Conservation (phyloP, 2,329 filamentous ascomycete species). For the Cercospora berteroae region DNA sequence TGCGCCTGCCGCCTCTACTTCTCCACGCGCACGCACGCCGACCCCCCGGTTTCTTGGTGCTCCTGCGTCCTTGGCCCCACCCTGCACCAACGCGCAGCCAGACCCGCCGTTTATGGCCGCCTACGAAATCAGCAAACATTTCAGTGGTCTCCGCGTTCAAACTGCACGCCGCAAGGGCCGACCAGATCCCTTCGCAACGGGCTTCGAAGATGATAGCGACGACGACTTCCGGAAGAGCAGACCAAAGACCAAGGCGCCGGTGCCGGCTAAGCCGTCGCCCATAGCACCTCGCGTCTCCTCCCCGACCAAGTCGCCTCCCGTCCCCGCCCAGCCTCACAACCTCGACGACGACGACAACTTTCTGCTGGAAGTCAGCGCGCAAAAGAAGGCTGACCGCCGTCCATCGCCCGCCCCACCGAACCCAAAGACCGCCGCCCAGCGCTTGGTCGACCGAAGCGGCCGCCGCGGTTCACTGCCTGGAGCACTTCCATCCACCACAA, state of each 20-base stretch:
- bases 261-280: conserved; percentile 23
- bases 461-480: conserved; percentile 28
- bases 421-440: conserved; percentile 17
- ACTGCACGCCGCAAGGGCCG: conserved; percentile 32
- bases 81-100: background rate
- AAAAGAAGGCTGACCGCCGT: conserved; percentile 28
- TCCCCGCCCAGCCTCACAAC: conserved; percentile 24
- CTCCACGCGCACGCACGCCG: background rate
- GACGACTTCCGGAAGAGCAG: conserved; percentile 28
- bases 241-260: conserved; percentile 28
- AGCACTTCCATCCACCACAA: conserved; percentile 15
- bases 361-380: conserved; percentile 26
- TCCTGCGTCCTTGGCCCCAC: background rate
- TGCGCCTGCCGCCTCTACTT: background rate
- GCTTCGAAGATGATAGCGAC: conserved; percentile 38
- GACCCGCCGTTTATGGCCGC: conserved; percentile 32
- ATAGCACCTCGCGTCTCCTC: conserved; percentile 11
- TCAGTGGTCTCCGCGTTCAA: conserved; percentile 35
- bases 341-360: conserved; percentile 36
- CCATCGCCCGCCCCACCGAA: conserved; percentile 33
- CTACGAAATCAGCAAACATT: conserved; percentile 35
- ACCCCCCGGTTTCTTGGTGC: background rate
- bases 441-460: conserved; percentile 24
- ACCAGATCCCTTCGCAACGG: conserved; percentile 34
- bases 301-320: conserved; percentile 22